Evolutionary conservation across 148 eudicot genomes (phyloP), one percentile per base, ranked within the genome.

Genomic region (Nepenthes mirabilis): DNA sequence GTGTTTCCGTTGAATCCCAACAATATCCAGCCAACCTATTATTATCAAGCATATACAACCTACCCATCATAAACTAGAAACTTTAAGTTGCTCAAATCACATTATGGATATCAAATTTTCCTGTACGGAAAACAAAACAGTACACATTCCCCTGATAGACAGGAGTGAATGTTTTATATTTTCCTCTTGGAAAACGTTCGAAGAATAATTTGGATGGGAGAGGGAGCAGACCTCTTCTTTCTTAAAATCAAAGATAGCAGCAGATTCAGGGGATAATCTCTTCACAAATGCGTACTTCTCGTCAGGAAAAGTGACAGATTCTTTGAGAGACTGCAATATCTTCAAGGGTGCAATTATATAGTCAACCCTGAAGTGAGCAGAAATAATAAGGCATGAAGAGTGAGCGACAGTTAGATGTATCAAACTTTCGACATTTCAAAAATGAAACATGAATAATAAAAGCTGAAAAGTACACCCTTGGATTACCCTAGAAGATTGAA

Each of bases 301-400:
- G 55, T 93, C 98, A 57, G 83, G 87, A 65, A 77, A 81, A 7
- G 88, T 76, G 52, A 74, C 59, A 7, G 96, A 86, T 59, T 80
- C 96, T 74, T 88, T 82, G 34, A 93, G 96, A 49, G 95, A 77
- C 72, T 86, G 87, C 78, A 93, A 78, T 60, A 88, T 81, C 84
- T 93, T 93, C 66, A 93, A 70, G 1, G 98, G 96, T 36, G 87
- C 82, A 70, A 93, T 88, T 50, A 93, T 80, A 58, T 93, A 93
- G 71, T 93, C 98, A 69, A 93, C 91, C 79, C 98, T 93, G 86
- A 64, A 45, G 47, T 23, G 0, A 23, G 23, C 23, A 23, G 23
- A 23, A 23, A 23, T 23, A 23, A 23, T 23, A 23, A 23, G 23
- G 0, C 23, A 23, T 23, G 23, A 33, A 58, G 52, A 47, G 56